A percentile compares a stretch with the other conserved stretches of the same genome.
phyloP scores from a whole-genome alignment of 805 yeast species.

The Metschnikowia lunata region DNA sequence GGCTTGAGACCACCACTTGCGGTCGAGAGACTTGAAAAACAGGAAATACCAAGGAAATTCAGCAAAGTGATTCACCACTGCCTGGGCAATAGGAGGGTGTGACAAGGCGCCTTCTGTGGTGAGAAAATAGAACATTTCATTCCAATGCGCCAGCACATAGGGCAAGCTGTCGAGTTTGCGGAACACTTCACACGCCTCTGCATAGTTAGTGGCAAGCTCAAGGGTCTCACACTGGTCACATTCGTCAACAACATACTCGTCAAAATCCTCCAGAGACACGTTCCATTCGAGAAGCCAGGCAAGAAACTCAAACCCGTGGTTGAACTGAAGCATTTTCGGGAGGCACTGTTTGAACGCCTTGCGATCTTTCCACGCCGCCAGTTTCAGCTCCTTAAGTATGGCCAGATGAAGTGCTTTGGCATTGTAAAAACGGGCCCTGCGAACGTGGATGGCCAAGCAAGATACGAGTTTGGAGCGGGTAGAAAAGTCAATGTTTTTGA shows the following conservation, averaged over 20 bases:
- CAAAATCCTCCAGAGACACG: neutral
- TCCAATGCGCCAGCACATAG: neutral
- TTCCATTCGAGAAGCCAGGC: slow-evolving; percentile 1
- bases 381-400: neutral
- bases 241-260: neutral
- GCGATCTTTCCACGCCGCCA: neutral
- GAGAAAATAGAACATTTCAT: neutral
- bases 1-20: slow-evolving; percentile 1
- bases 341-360: neutral
- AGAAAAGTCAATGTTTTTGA: neutral
- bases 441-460: neutral
- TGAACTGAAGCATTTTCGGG: neutral
- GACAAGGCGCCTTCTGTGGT: slow-evolving; percentile 1
- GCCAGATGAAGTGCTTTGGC: neutral
- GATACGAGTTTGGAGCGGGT: slow-evolving; percentile 1
- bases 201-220: neutral
- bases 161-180: neutral
- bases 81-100: slow-evolving; percentile 1
- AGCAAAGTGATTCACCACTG: neutral
- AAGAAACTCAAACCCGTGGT: neutral
- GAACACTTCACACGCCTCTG: slow-evolving; percentile 1
- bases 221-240: neutral
- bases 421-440: neutral
- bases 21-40: slow-evolving; percentile 4
- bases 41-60: slow-evolving; percentile 1